Conservation (phyloP, 2,329 filamentous ascomycete species). For the Parascedosporium putredinis region DNA sequence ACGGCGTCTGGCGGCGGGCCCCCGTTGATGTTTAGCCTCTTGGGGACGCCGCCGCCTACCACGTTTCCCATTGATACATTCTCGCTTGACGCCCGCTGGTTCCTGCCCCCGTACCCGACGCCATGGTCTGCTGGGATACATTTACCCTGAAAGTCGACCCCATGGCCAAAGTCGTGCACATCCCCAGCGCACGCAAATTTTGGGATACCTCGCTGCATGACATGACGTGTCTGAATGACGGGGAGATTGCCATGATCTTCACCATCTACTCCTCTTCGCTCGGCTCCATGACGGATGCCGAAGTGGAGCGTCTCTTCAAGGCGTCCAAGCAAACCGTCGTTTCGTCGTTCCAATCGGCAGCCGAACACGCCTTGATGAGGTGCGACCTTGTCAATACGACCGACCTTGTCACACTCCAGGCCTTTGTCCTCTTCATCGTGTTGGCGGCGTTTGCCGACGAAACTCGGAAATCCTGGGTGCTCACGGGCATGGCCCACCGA, state of each 20-base stretch:
- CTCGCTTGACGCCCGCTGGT: background rate
- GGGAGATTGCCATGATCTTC: background rate
- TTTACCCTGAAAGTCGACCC: slow-evolving; percentile 1
- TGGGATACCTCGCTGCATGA: background rate
- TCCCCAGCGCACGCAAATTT: background rate
- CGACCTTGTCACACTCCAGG: slow-evolving; percentile 1
- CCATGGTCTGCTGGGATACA: background rate
- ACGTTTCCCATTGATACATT: background rate
- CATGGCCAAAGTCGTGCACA: background rate
- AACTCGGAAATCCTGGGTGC: background rate
- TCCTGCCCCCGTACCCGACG: background rate
- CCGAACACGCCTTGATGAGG: slow-evolving; percentile 1
- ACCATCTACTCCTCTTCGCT: slow-evolving; percentile 7
- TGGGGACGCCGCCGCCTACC: background rate
- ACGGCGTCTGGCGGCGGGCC: background rate
- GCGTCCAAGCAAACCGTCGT: background rate
- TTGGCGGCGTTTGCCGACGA: background rate
- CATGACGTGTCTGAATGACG: background rate
- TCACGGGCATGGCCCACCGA: background rate
- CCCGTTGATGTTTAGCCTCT: background rate
- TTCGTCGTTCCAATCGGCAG: background rate
- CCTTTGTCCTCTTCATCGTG: slow-evolving; percentile 1
- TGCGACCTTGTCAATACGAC: background rate
- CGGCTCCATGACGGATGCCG: background rate
- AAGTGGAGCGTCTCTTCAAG: background rate